Evolutionary conservation across 768 basidiomycete species (phyloP).

Genomic region (Suillus americanus): DNA sequence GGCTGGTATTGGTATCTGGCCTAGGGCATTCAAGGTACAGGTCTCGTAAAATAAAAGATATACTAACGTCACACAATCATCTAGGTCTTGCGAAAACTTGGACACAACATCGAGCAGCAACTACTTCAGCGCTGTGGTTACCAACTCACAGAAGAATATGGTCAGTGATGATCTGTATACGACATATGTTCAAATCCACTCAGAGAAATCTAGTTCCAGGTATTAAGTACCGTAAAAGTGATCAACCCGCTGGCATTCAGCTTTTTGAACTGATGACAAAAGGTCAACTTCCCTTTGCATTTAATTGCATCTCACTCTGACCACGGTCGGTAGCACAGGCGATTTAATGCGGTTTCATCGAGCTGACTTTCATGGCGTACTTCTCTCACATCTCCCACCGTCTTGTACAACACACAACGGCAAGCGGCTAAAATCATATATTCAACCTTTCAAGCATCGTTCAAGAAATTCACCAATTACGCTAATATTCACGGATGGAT

Average conservation of each 20-base stretch:
- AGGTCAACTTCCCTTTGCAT: slow-evolving; percentile 37
- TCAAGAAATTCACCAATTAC: slow-evolving; percentile 30
- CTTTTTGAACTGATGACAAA: slow-evolving; percentile 56
- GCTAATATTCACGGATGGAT: slow-evolving; percentile 62
- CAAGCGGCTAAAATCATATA: slow-evolving; percentile 61
- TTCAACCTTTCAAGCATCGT: slow-evolving; percentile 36
- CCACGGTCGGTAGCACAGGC: slow-evolving; percentile 34
- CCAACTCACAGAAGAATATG: slow-evolving; percentile 20
- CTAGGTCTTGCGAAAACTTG: slow-evolving; percentile 25
- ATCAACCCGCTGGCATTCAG: slow-evolving; percentile 51
- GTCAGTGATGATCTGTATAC: slow-evolving; percentile 12
- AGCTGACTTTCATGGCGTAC: slow-evolving; percentile 61
- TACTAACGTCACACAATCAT: neutral
- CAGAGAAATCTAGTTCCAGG: slow-evolving; percentile 40
- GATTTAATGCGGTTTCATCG: slow-evolving; percentile 57
- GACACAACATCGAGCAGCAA: slow-evolving; percentile 17
- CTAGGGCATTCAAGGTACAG: slow-evolving; percentile 29
- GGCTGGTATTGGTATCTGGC: slow-evolving; percentile 57
- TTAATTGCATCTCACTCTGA: neutral
- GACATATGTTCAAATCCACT: neutral
- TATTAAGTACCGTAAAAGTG: slow-evolving; percentile 61
- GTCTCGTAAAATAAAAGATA: neutral
- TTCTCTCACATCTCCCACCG: slow-evolving; percentile 49
- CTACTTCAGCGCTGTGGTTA: slow-evolving; percentile 21
- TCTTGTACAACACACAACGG: slow-evolving; percentile 47